Base-by-base conservation (phyloP, 805 yeast genomes). In the Saturnispora silvae region DNA sequence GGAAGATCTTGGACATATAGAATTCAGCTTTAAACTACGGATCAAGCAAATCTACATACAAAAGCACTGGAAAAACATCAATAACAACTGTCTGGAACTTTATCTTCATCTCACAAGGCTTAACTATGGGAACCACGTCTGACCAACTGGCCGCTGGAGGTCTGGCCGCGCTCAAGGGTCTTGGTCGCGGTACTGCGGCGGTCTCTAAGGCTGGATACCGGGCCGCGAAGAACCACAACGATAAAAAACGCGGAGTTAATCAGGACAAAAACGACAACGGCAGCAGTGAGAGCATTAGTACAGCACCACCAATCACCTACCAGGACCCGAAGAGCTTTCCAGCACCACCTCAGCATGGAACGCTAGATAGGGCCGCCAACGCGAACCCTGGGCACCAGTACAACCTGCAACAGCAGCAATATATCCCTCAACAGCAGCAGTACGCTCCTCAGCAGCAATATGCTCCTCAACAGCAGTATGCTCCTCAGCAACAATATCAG, bases 171-270 rank as follows among this genome's bases (percentile, higher is more conserved):
- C 61, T 61, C 34, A 65, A 61, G 40, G 77, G 75, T 4, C 64
- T 71, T 18, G 77, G 75, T 5, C 59, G 50, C 33, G 78, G 75
- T 3, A 59, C 73, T 3, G 66, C 56, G 15, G 65, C 72, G 0
- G 59, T 70, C 1, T 59, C 67, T 3, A 68, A 68, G 42, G 72
- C 72, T n/a, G 62, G 64, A 1, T 59, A 56, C 31, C 43, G 47
- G 5, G 69, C 77, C 2, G 71, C 70, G 49, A 70, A 70, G 43
- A 66, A 66, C 35, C 57, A 58, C 44, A 46, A 48, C 18, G 44
- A 43, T 20, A 44, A 46, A 13, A 56, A 45, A 57, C 58, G 29
- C 5, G 46, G 42, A 4, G 45, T 41, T 3, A 44, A 40, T 3
- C 41, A 28, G 8, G 42, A 45, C 7, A 43, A 39, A 10, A 32